A percentile compares a stretch with the other conserved stretches of the same genome.
Evolutionary conservation across 139 green algal genomes (phyloP).

Genomic region (Coccomyxa sp.): DNA sequence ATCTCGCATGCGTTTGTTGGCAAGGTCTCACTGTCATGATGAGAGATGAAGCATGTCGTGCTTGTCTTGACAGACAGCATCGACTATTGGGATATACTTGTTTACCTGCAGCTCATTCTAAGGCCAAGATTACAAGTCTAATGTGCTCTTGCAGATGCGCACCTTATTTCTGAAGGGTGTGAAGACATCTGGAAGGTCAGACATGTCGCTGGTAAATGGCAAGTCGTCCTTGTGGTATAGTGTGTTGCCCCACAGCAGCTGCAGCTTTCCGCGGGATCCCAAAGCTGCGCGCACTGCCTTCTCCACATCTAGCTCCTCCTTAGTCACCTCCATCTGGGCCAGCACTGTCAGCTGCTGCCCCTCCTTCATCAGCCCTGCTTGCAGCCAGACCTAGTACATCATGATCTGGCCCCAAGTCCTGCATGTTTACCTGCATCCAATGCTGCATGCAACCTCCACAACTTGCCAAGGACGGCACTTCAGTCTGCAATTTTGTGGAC

Average conservation of each 20-base stretch:
- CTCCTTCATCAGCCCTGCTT: constrained; percentile 14
- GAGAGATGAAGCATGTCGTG: no score
- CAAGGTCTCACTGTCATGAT: no score
- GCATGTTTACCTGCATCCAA: not conserved
- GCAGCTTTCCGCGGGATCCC: constrained; percentile 33
- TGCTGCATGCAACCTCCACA: not conserved
- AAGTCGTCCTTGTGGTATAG: constrained; percentile 92
- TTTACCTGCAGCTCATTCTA: no score
- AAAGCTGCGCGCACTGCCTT: constrained; percentile 24
- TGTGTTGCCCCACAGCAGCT: constrained; percentile 66
- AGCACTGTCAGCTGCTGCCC: constrained; percentile 46
- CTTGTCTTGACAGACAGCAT: no score
- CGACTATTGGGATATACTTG: no score
- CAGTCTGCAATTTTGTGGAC: no score
- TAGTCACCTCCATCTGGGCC: constrained; percentile 65
- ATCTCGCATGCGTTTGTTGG: no score
- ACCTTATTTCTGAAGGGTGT: constrained; percentile 86
- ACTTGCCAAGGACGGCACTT: not conserved
- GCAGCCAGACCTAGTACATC: not conserved
- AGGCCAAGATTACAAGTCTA: no score
- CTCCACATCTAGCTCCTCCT: constrained; percentile 71
- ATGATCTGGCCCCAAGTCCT: not conserved
- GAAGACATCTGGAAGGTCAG: constrained; percentile 79
- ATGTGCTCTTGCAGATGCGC: no score
- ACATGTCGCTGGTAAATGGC: constrained; percentile 63